Percentiles rank a stretch among this genome's conserved stretches.
phyloP scores from a whole-genome alignment of 108 stramenopile genomes.

The Chaetoceros tenuissimus region DNA sequence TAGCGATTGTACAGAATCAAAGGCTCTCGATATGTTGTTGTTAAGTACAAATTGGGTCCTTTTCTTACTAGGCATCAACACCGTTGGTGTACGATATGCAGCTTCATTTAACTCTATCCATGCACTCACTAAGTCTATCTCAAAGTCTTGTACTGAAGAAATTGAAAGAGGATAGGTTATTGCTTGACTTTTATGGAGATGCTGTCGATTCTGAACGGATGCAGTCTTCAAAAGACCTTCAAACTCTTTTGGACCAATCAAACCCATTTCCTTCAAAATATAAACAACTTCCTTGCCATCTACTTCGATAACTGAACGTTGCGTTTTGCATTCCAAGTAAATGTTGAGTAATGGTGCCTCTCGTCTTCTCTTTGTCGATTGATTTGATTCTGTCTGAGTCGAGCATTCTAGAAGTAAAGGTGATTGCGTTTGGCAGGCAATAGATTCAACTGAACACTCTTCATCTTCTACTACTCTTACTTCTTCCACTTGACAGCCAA shows the following conservation, averaged over 20 bases:
- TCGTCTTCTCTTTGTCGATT: neutral
- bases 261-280: neutral
- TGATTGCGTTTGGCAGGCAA: too few species aligned
- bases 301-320: too few species aligned
- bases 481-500: too few species aligned
- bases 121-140: neutral
- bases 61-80: too few species aligned
- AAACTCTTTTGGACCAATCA: neutral
- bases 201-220: neutral
- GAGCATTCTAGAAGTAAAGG: too few species aligned
- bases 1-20: too few species aligned
- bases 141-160: neutral
- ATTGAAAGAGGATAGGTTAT: neutral
- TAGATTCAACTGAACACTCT: neutral
- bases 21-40: too few species aligned
- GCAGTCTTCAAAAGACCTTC: neutral
- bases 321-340: neutral
- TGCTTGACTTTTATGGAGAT: neutral
- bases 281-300: neutral
- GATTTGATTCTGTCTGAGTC: neutral
- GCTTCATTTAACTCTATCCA: neutral
- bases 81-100: neutral
- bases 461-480: neutral
- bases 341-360: neutral
- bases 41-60: too few species aligned